A percentile compares a stretch with the other conserved stretches of the same genome.
Evolutionary conservation across 495 filamentous ascomycete species (phyloP).

Genomic region (Aspergillus funiculosus): DNA sequence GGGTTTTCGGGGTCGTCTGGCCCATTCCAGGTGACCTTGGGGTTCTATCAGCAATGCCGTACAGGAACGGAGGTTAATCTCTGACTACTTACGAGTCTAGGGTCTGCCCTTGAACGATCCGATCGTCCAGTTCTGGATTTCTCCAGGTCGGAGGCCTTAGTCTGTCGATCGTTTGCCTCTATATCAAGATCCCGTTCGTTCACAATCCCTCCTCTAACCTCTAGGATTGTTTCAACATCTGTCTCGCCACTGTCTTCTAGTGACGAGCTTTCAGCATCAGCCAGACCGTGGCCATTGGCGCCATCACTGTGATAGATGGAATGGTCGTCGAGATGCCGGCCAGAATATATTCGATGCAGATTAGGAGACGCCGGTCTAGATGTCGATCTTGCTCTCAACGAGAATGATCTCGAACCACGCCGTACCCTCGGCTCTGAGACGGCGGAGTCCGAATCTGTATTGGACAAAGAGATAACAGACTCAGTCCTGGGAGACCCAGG

Average conservation of each 20-base stretch:
- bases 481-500: conserved; percentile 52
- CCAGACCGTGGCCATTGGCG: not conserved
- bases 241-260: conserved; percentile 4
- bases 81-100: conserved; percentile 24
- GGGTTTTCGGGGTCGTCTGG: conserved; percentile 55
- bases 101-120: conserved; percentile 14
- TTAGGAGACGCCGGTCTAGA: conserved; percentile 16
- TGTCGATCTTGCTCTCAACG: conserved; percentile 8
- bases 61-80: not conserved
- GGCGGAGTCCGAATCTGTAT: conserved; percentile 10
- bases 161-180: conserved; percentile 15
- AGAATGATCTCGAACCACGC: not conserved
- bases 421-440: conserved; percentile 8
- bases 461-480: conserved; percentile 14
- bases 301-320: conserved; percentile 33
- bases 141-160: conserved; percentile 17
- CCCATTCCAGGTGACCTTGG: conserved; percentile 49
- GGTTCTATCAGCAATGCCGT: conserved; percentile 3
- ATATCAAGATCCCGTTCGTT: conserved; percentile 32
- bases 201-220: conserved; percentile 26
- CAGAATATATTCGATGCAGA: conserved; percentile 29
- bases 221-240: conserved; percentile 16
- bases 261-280: conserved; percentile 9
- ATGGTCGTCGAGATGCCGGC: conserved; percentile 33
- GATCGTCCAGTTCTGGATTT: conserved; percentile 22